Evolutionary conservation across 495 filamentous ascomycete genomes (phyloP), one percentile per base, ranked within the genome.

Genomic region (Penicillium soppii): DNA sequence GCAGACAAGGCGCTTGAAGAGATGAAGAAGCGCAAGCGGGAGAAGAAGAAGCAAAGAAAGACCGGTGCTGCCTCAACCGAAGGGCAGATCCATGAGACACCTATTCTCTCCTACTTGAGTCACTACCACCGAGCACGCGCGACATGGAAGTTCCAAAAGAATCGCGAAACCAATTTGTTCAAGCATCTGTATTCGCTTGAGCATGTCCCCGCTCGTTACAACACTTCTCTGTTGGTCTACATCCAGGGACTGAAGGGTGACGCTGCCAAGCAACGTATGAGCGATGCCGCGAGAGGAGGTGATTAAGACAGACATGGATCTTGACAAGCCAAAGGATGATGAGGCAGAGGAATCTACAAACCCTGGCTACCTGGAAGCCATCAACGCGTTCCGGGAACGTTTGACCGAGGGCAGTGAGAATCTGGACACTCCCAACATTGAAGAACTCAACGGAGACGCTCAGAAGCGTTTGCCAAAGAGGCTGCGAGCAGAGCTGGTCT

Each of bases 71-170:
- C 54, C 26, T 42, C 57, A 25, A 57, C 64, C 20, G 42, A 43
- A 1, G 20, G 43, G 22, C 53, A 55, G 33, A 53, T 61, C 19
- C 60, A 68, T 45, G 68, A 82, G 57, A 77, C 81, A 38, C 81
- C 84, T 5, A 83, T 89, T 49, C 79, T 95, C 30, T 73, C 70
- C 17, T 96, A 96, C 65, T 76, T 96, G 17, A 77, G 73, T 20
- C 77, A 79, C 63, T 92, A 89, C 78, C 72, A 86, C 64, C 79
- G 77, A 36, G 75, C 81, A 39, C 83, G 81, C 36, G 67, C 75
- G 0, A 73, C 69, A 30, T 96, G 91, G 91, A 96, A 95, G 68
- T 96, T 96, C 73, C 92, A 92, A 74, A 96, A 96, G 73, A 87
- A 85, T 47, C 81, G 88, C 62, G 90, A 95, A 70, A 88, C 82